phyloP scores from a whole-genome alignment of 192 early-diverging fungal genomes.

The Gamsiella multidivaricata region DNA sequence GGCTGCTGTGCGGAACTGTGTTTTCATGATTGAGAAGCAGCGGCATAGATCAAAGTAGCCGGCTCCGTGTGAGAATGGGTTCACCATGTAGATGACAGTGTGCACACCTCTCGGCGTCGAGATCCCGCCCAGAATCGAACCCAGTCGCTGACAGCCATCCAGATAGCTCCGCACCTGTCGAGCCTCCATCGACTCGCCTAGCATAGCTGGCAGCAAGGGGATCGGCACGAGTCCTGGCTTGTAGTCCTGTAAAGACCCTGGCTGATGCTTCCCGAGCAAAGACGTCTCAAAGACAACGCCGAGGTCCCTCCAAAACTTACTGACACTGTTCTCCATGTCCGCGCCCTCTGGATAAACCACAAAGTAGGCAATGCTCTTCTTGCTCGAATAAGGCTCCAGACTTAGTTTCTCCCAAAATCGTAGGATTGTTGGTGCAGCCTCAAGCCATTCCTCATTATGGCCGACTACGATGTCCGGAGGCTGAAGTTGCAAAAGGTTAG shows the following conservation, averaged over 20 bases:
- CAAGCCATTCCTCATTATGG: conserved; percentile 63
- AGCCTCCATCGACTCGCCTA: conserved; percentile 49
- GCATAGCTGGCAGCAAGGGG: conserved; percentile 45
- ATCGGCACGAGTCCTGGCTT: conserved; percentile 60
- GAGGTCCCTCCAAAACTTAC: conserved; percentile 59
- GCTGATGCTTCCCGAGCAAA: conserved; percentile 58
- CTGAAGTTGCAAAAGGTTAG: conserved; percentile 53
- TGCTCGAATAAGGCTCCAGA: conserved; percentile 62
- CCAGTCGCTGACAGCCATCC: conserved; percentile 59
- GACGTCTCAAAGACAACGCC: conserved; percentile 62
- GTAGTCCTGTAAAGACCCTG: conserved; percentile 51
- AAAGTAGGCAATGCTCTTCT: conserved; percentile 65
- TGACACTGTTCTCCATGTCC: conserved; percentile 45
- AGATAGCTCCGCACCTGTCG: conserved; percentile 60
- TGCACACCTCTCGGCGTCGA: conserved; percentile 49
- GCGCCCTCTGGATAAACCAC: conserved; percentile 60
- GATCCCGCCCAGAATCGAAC: conserved; percentile 51
- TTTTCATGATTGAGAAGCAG: conserved; percentile 61
- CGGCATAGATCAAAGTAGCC: conserved; percentile 59
- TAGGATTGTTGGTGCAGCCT: conserved; percentile 61
- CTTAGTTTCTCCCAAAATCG: conserved; percentile 69
- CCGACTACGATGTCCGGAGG: conserved; percentile 64
- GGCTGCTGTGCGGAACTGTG: conserved; percentile 47
- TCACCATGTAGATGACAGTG: conserved; percentile 64
- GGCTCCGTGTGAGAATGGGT: conserved; percentile 59